Conservation (phyloP, 2,329 filamentous ascomycete genomes). For the Orbilia quercus region DNA sequence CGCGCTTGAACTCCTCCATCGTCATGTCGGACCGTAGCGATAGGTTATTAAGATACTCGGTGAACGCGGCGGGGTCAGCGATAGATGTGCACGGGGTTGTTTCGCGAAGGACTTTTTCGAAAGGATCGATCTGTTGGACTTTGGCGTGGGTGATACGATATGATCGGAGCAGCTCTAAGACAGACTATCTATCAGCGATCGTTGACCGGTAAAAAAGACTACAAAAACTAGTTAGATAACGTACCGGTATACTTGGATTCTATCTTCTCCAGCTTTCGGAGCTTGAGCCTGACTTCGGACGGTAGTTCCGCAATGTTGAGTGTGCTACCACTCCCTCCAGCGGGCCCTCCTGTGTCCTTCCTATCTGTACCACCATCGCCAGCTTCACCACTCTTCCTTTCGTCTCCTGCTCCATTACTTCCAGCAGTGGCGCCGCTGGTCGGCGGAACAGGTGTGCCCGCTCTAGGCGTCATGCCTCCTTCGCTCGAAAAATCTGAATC, state of each 20-base stretch:
- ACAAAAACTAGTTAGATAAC: constrained; percentile 29
- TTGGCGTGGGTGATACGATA: constrained; percentile 91
- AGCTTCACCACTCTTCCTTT: constrained; percentile 43
- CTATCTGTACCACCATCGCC: constrained; percentile 48
- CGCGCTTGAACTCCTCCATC: constrained; percentile 88
- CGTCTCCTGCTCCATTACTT: constrained; percentile 37
- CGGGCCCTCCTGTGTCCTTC: constrained; percentile 35
- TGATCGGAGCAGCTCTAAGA: constrained; percentile 83
- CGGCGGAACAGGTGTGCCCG: constrained; percentile 46
- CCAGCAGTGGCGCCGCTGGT: constrained; percentile 13
- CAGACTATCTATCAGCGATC: constrained; percentile 9
- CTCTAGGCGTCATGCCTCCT: constrained; percentile 36
- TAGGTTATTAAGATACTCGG: constrained; percentile 89
- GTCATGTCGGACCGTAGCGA: constrained; percentile 90
- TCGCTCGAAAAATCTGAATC: constrained; percentile 53
- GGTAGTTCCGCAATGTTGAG: constrained; percentile 70
- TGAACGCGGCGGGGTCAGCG: constrained; percentile 80
- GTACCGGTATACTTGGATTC: constrained; percentile 86
- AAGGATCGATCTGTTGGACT: constrained; percentile 87
- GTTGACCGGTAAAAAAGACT: not conserved
- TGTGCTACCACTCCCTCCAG: constrained; percentile 9
- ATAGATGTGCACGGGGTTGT: constrained; percentile 93
- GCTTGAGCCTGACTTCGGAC: constrained; percentile 77
- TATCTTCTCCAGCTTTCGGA: constrained; percentile 89
- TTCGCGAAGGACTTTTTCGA: constrained; percentile 89